These are phyloP conservation scores for Yamadazyma siamensis DNA, from an alignment of 1,139 yeast species.

Conservation along the genomic window DNA sequence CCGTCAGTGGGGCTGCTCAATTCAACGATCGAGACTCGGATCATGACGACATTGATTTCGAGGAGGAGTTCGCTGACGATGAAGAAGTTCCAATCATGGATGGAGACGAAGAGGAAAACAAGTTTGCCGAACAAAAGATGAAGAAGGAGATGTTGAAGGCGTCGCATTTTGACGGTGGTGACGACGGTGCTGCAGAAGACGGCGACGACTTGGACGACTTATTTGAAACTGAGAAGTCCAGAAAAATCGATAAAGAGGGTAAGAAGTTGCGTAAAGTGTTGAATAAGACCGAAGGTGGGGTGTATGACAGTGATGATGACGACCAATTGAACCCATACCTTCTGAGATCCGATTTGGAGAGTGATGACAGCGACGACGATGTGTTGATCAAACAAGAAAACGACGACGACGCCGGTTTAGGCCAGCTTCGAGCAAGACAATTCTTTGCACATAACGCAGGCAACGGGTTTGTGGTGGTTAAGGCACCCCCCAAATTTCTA, in stretches of 20 bases:
- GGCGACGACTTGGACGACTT: constrained; percentile 57
- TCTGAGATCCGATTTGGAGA: constrained; percentile 68
- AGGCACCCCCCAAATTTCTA: constrained; percentile 60
- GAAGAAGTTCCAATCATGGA: constrained; percentile 98
- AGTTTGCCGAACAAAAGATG: constrained; percentile 81
- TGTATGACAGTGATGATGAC: constrained; percentile 75
- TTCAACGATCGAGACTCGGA: constrained; percentile 65
- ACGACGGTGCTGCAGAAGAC: constrained; percentile 51
- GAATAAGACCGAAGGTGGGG: constrained; percentile 83
- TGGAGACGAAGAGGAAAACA: constrained; percentile 93
- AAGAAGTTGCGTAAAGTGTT: constrained; percentile 79
- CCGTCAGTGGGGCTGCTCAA: constrained; percentile 53
- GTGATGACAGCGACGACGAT: constrained; percentile 37
- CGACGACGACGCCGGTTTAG: constrained; percentile 26
- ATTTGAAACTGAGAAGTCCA: constrained; percentile 57
- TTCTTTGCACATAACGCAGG: constrained; percentile 50
- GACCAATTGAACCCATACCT: constrained; percentile 74
- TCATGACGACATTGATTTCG: constrained; percentile 90
- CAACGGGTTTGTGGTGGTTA: constrained; percentile 65
- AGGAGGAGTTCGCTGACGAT: constrained; percentile 97
- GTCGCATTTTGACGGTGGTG: constrained; percentile 63
- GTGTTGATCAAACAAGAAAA: constrained; percentile 42
- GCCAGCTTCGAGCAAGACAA: constrained; percentile 21
- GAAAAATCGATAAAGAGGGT: constrained; percentile 90
- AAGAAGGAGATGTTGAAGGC: constrained; percentile 90